These are phyloP conservation scores for Rhizodiscina lignyota DNA, from an alignment of 495 filamentous ascomycete genomes.

Conservation along the genomic window DNA sequence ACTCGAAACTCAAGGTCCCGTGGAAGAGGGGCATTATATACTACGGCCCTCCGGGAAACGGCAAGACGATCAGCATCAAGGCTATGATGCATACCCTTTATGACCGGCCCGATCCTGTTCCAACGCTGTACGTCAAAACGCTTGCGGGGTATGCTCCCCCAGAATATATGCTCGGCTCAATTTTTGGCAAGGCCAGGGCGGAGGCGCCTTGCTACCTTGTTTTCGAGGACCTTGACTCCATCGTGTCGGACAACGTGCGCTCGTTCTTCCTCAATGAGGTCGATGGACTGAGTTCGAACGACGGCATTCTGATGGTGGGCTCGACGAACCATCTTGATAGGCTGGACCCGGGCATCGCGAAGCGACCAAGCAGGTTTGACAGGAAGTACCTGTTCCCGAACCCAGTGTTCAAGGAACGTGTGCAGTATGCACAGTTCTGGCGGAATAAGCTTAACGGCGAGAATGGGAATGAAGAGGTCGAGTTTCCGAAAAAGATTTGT, in stretches of 20 bases:
- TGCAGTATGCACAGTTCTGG: conserved; percentile 20
- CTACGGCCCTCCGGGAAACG: conserved; percentile 37
- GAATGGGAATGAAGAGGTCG: conserved; percentile 10
- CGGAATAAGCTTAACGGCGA: conserved; percentile 14
- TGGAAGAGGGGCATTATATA: conserved; percentile 29
- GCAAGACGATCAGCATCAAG: conserved; percentile 55
- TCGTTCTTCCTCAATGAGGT: conserved; percentile 58
- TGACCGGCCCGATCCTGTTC: conserved; percentile 21
- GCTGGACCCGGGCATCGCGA: conserved; percentile 19
- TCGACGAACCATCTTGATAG: conserved; percentile 20
- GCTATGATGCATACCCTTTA: conserved; percentile 44
- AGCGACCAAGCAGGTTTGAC: conserved; percentile 22
- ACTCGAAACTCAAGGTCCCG: conserved; percentile 9
- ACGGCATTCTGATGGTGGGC: conserved; percentile 23
- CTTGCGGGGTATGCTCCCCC: conserved; percentile 9
- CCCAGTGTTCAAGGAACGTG: conserved; percentile 14
- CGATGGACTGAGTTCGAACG: conserved; percentile 41
- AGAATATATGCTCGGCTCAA: conserved; percentile 13
- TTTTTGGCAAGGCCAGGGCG: conserved; percentile 18
- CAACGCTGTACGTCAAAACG: conserved; percentile 38
- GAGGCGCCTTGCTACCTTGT: conserved; percentile 31
- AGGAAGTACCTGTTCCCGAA: conserved; percentile 21
- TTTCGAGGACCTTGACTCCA: conserved; percentile 50
- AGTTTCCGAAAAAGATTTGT: conserved; percentile 11
- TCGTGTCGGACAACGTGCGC: conserved; percentile 34